phyloP scores from a whole-genome alignment of 139 green algal species.

The Coelastrella sp. region DNA sequence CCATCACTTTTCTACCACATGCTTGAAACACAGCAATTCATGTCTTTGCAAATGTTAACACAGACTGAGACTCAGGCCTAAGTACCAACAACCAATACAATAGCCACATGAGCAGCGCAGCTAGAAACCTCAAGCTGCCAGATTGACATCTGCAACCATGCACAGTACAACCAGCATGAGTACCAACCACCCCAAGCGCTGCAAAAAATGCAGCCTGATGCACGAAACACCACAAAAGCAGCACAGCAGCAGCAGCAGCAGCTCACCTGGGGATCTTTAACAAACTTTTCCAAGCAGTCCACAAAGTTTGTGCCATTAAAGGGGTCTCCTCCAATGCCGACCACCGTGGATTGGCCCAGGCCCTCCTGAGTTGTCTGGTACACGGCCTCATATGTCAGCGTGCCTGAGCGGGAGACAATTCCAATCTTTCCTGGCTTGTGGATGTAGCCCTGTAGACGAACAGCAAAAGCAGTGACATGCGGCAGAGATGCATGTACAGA shows the following conservation, averaged over 20 bases:
- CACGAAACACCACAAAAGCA: too few relatives aligned
- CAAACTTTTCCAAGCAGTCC: conserved; percentile 96
- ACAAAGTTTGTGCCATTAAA: conserved; percentile 99
- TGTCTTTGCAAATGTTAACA: too few relatives aligned
- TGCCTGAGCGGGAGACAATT: conserved; percentile 97
- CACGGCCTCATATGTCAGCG: conserved; percentile 98
- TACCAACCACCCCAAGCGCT: too few relatives aligned
- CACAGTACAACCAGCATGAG: too few relatives aligned
- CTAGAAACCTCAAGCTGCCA: background rate
- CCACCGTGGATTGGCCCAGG: conserved; percentile 97
- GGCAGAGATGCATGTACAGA: background rate
- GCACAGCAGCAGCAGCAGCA: background rate
- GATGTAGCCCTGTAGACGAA: conserved; percentile 96
- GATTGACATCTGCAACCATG: background rate
- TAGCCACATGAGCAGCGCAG: too few relatives aligned
- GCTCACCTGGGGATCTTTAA: conserved; percentile 90
- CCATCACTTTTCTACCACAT: too few relatives aligned
- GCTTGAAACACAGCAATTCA: too few relatives aligned
- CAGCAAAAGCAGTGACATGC: background rate
- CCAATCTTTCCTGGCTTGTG: conserved; percentile 95
- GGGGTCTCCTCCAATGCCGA: conserved; percentile 93
- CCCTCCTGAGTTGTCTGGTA: conserved; percentile 95
- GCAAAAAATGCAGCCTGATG: too few relatives aligned
- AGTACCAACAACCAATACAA: too few relatives aligned
- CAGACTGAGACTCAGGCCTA: too few relatives aligned